Evolutionary conservation across 2,329 filamentous ascomycete genomes (phyloP).

Genomic region (Aspergillus sp.): DNA sequence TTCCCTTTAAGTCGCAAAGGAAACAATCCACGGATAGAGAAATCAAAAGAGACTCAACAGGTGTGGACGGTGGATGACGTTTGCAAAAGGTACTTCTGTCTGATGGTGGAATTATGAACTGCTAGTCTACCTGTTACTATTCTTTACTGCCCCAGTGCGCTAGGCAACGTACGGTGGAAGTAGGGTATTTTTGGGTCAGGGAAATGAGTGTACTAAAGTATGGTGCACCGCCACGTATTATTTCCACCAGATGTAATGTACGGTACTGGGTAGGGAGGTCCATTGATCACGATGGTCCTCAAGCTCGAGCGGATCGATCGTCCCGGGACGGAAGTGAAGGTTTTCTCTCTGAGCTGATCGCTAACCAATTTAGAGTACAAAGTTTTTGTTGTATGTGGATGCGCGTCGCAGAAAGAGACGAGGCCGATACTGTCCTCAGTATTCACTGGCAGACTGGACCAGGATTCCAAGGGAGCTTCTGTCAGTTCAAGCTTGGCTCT

Average conservation of each 20-base stretch:
- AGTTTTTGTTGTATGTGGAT: background rate
- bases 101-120: background rate
- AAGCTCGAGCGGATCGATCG: background rate
- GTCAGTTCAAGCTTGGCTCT: background rate
- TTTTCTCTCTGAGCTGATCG: background rate
- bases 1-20: background rate
- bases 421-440: background rate
- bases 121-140: conserved; percentile 1
- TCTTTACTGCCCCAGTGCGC: background rate
- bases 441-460: background rate
- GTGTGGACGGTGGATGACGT: conserved; percentile 3
- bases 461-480: background rate
- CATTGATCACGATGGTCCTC: background rate
- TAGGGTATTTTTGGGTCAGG: background rate
- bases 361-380: background rate
- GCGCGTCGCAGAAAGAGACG: background rate
- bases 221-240: conserved; percentile 10
- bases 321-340: background rate
- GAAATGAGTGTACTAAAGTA: background rate
- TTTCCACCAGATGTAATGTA: background rate
- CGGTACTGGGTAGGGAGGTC: background rate
- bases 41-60: background rate
- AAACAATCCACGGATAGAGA: background rate
- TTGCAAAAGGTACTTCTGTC: conserved; percentile 5
- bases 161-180: background rate